Conservation (phyloP, 2,329 filamentous ascomycete species). For the Penicillium verrucosum region DNA sequence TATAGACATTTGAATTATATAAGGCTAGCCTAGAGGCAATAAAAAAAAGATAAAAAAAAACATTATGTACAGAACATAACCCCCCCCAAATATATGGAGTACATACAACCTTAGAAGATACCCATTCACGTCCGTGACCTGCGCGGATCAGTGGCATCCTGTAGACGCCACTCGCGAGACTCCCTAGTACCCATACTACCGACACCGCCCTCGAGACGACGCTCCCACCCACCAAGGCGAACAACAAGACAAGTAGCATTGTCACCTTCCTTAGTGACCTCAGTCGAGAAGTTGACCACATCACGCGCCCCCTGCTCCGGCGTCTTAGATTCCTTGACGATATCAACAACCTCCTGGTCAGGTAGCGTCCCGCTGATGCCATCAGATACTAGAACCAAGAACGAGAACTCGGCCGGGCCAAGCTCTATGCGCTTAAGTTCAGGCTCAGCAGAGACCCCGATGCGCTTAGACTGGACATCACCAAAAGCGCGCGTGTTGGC, state of each 20-base stretch:
- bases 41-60: constrained; percentile 10
- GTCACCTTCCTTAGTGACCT: constrained; percentile 66
- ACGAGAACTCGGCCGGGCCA: constrained; percentile 78
- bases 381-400: constrained; percentile 83
- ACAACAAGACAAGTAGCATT: constrained; percentile 64
- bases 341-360: constrained; percentile 94
- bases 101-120: not conserved
- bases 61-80: constrained; percentile 20
- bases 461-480: constrained; percentile 84
- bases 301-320: constrained; percentile 78
- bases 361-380: constrained; percentile 80
- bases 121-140: constrained; percentile 54
- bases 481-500: constrained; percentile 94
- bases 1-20: constrained; percentile 13
- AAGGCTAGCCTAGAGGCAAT: constrained; percentile 5
- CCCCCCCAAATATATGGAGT: not conserved
- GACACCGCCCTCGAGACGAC: constrained; percentile 70
- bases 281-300: constrained; percentile 83
- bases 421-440: constrained; percentile 79
- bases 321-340: constrained; percentile 88
- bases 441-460: constrained; percentile 91
- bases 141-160: constrained; percentile 79
- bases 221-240: constrained; percentile 63
- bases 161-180: constrained; percentile 75
- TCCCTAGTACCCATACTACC: constrained; percentile 91